These are phyloP conservation scores for Phialophora chinensis DNA, from an alignment of 2,329 filamentous ascomycete genomes.

Conservation along the genomic window DNA sequence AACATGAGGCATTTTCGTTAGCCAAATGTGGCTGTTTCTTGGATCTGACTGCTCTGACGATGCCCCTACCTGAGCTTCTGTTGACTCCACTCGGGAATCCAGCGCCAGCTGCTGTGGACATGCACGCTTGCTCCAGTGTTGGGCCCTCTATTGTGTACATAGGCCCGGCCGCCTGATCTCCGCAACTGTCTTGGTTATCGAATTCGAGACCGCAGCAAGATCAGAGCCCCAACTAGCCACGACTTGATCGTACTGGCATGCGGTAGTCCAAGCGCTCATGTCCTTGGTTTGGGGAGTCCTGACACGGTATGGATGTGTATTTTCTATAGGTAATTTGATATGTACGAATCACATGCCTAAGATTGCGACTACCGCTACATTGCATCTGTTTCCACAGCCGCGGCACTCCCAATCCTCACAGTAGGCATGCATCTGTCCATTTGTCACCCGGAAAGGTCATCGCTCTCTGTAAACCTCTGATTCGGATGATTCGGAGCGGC, in stretches of 20 bases:
- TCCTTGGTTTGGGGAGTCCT: not conserved
- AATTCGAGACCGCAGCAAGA: too few species aligned
- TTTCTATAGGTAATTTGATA: not conserved
- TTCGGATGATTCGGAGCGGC: constrained; percentile 14
- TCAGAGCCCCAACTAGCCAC: too few species aligned
- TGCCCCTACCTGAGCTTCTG: not conserved
- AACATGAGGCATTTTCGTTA: not conserved
- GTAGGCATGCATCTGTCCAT: not conserved
- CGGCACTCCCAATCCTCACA: not conserved
- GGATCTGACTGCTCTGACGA: not conserved
- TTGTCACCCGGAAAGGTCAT: not conserved
- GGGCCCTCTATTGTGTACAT: not conserved
- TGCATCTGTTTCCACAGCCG: not conserved
- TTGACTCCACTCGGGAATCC: not conserved
- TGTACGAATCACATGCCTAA: not conserved
- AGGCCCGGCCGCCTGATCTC: not conserved
- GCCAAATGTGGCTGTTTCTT: too few species aligned
- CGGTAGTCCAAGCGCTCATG: not conserved
- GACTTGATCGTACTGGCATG: not conserved
- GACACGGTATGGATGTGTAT: not conserved
- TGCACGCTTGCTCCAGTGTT: not conserved
- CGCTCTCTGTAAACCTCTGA: constrained; percentile 14
- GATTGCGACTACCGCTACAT: not conserved
- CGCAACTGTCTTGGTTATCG: too few species aligned
- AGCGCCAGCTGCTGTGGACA: not conserved